A percentile compares a stretch with the other conserved stretches of the same genome.
These are phyloP conservation scores for Leptographium flavum DNA, from an alignment of 2,329 filamentous ascomycete genomes.

Conservation along the genomic window DNA sequence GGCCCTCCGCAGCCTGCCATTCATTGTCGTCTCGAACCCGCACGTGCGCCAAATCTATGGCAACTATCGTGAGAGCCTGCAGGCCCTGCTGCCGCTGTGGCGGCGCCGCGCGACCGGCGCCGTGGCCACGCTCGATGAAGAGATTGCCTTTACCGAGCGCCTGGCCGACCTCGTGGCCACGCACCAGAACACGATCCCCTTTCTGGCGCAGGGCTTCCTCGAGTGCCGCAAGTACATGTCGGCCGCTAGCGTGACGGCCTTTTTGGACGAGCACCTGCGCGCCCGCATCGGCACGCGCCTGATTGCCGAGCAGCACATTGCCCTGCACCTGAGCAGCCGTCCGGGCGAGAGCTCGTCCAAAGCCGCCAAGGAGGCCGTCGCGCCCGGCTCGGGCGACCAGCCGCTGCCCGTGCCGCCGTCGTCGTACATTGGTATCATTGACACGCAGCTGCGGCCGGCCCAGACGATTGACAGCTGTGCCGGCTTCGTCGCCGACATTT, in stretches of 20 bases:
- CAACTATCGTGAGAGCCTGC: conserved; percentile 89
- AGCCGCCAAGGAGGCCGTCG: neutral
- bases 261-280: conserved; percentile 85
- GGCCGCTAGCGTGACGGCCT: conserved; percentile 68
- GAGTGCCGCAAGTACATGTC: conserved; percentile 87
- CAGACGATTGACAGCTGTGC: conserved; percentile 73
- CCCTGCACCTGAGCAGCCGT: conserved; percentile 59
- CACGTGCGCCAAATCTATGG: conserved; percentile 90
- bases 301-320: conserved; percentile 93
- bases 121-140: conserved; percentile 69
- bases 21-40: conserved; percentile 96
- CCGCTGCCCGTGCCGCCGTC: conserved; percentile 11
- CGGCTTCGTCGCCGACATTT: conserved; percentile 86
- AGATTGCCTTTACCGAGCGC: conserved; percentile 81
- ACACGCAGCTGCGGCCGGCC: conserved; percentile 74
- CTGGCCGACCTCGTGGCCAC: conserved; percentile 92
- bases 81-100: conserved; percentile 74
- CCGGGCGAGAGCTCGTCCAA: conserved; percentile 36
- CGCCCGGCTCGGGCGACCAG: conserved; percentile 7
- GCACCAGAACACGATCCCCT: conserved; percentile 86
- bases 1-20: conserved; percentile 82
- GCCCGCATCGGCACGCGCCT: conserved; percentile 87
- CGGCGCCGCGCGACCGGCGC: conserved; percentile 25
- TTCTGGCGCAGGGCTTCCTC: conserved; percentile 80
- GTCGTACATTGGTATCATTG: conserved; percentile 82